Evolutionary conservation across 2,329 filamentous ascomycete genomes (phyloP).

Genomic region (Dothistroma septosporum): DNA sequence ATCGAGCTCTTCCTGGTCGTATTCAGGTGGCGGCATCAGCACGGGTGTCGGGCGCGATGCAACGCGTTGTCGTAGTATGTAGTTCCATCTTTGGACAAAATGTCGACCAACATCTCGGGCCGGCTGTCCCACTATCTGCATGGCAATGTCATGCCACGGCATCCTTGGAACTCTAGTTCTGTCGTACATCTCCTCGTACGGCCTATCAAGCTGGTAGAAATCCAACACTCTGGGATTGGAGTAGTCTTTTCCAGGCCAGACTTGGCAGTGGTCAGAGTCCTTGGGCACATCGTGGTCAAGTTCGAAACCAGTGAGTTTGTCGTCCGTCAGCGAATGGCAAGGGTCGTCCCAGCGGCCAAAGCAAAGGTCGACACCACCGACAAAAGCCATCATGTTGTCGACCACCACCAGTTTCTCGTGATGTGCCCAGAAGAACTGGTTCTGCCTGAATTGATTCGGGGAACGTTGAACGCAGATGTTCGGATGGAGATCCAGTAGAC

Average conservation of each 20-base stretch:
- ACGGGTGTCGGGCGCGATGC: slow-evolving; percentile 92
- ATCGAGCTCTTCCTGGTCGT: slow-evolving; percentile 78
- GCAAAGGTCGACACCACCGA: slow-evolving; percentile 92
- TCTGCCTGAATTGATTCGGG: slow-evolving; percentile 96
- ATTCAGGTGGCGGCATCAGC: slow-evolving; percentile 87
- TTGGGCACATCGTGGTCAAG: slow-evolving; percentile 65
- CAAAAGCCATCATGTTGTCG: slow-evolving; percentile 91
- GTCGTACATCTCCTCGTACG: slow-evolving; percentile 99
- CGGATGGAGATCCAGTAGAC: slow-evolving; percentile 86
- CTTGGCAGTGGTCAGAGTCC: slow-evolving; percentile 88
- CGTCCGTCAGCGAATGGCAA: slow-evolving; percentile 83
- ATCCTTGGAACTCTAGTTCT: slow-evolving; percentile 82
- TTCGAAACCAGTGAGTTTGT: slow-evolving; percentile 94
- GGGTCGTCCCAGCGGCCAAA: slow-evolving; percentile 97
- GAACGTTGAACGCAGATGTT: slow-evolving; percentile 96
- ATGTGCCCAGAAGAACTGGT: slow-evolving; percentile 98
- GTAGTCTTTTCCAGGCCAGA: slow-evolving; percentile 98
- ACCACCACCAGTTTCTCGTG: slow-evolving; percentile 98
- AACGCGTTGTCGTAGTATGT: slow-evolving; percentile 85
- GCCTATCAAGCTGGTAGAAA: slow-evolving; percentile 87
- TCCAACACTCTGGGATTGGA: slow-evolving; percentile 94
- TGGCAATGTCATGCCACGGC: slow-evolving; percentile 98
- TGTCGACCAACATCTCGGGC: slow-evolving; percentile 90
- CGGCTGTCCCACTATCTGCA: slow-evolving; percentile 96
- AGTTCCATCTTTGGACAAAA: slow-evolving; percentile 98